phyloP scores from a whole-genome alignment of 345 rosid species.

The Rhizophora apiculata region DNA sequence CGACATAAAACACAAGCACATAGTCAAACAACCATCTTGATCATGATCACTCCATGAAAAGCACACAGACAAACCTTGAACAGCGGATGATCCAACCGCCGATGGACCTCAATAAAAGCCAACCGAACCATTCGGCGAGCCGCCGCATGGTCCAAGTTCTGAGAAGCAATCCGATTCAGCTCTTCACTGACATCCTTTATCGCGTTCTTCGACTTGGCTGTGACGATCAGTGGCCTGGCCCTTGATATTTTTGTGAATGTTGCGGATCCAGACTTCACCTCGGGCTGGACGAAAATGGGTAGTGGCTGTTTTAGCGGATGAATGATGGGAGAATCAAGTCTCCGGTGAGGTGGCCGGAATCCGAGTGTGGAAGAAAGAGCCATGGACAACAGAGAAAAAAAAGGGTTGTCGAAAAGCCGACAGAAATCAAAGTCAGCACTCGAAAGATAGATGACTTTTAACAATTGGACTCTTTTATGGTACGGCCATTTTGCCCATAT shows the following conservation, averaged over 20 bases:
- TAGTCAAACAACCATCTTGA: neutral
- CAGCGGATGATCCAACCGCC: slow-evolving; percentile 76
- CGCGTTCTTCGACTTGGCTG: slow-evolving; percentile 21
- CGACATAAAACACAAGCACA: slow-evolving; percentile 1
- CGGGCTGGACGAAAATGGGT: neutral
- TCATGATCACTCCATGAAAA: neutral
- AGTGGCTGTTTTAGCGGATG: slow-evolving; percentile 11
- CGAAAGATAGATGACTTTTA: neutral
- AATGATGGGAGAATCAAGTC: slow-evolving; percentile 6
- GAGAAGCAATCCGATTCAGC: slow-evolving; percentile 61
- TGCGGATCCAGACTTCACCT: neutral
- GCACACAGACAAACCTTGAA: slow-evolving; percentile 51
- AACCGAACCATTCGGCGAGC: slow-evolving; percentile 68
- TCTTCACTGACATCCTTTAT: slow-evolving; percentile 63
- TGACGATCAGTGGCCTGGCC: slow-evolving; percentile 5
- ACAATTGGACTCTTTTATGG: neutral
- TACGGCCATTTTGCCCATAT: neutral
- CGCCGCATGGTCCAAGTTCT: slow-evolving; percentile 68
- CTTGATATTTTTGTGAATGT: neutral
- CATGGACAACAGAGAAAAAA: slow-evolving; percentile 15
- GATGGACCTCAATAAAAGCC: slow-evolving; percentile 63
- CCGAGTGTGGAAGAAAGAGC: slow-evolving; percentile 23
- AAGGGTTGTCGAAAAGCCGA: neutral
- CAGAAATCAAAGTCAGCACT: neutral
- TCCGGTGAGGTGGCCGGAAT: slow-evolving; percentile 21